These are phyloP conservation scores for Erigeron philadelphicus DNA, from an alignment of 140 eudicot species.

Conservation along the genomic window DNA sequence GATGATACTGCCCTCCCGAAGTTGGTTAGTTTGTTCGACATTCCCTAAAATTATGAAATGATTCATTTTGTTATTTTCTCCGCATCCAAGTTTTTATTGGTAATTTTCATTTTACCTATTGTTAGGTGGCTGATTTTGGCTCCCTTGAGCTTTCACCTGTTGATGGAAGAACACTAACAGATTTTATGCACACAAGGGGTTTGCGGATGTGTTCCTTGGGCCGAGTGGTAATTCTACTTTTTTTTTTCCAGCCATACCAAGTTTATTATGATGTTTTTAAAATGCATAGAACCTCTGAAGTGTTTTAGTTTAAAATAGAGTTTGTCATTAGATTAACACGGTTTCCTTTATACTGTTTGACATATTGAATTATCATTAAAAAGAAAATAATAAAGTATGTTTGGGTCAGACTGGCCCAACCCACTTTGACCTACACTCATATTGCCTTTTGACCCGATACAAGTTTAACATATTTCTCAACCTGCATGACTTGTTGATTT, in stretches of 20 bases:
- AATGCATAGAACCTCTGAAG: background rate
- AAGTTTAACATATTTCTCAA: background rate
- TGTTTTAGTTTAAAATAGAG: background rate
- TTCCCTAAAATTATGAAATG: background rate
- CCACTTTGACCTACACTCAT: background rate
- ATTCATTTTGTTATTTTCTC: constrained; percentile 19
- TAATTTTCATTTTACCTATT: constrained; percentile 16
- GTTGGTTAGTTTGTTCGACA: constrained; percentile 50
- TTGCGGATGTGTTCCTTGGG: constrained; percentile 89
- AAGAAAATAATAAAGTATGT: background rate
- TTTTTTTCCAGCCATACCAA: background rate
- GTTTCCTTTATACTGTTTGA: background rate
- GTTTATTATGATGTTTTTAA: background rate
- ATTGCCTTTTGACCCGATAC: background rate
- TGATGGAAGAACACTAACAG: constrained; percentile 88
- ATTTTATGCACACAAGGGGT: constrained; percentile 96
- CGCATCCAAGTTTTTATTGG: constrained; percentile 14
- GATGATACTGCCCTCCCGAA: constrained; percentile 87
- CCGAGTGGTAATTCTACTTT: constrained; percentile 58
- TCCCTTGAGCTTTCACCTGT: constrained; percentile 97
- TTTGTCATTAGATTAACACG: background rate
- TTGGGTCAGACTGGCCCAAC: constrained; percentile 2
- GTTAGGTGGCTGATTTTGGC: constrained; percentile 94
- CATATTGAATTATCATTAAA: background rate
- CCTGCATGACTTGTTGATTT: background rate